Evolutionary conservation across 129 eudicot genomes (phyloP), one percentile per base, ranked within the genome.

Genomic region (Artemisia annua): DNA sequence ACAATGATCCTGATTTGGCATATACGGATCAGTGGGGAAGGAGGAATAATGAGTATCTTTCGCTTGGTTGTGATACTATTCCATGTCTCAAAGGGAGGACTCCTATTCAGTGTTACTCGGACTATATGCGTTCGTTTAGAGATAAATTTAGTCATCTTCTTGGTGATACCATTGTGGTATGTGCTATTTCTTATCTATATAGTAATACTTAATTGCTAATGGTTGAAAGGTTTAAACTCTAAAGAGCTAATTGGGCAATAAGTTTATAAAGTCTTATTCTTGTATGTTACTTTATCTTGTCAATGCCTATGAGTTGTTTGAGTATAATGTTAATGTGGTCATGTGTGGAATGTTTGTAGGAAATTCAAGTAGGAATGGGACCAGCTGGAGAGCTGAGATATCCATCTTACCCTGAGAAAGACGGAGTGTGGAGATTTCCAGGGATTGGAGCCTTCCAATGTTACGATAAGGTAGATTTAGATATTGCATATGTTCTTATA

Each of bases 341-440:
- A 24, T 8, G 39, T 54, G 51, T 20, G 51, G 39, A 2, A 20
- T 63, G 14, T 6, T 18, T 80, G 15, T 57, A 95, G 99, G 99
- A 95, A 90, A 90, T 95, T 28, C 99, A 95, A 90, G 97, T 90
- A 50, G 99, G 99, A 57, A 95, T 95, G 99, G 99, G 97, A 60
- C 99, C 99, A 18, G 97, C 97, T 2, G 99, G 99, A 4, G 99
- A 95, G 87, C 96, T 95, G 19, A 87, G 97, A 6, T 94, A 94
- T 81, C 99, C 99, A 3, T 90, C 99, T 30, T 94, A 94, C 74
- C 99, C 99, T 0, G 99, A 94, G 83, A 85, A 83, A 68, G 83
- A 94, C 32, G 99, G 99, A 73, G 72, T 85, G 16, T 94, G 99
- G 99, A 94, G 65, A 66, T 94, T 94, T 75, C 99, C 99, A 15